Evolutionary conservation across 2,329 filamentous ascomycete genomes (phyloP).

Genomic region (Talaromyces sp.): DNA sequence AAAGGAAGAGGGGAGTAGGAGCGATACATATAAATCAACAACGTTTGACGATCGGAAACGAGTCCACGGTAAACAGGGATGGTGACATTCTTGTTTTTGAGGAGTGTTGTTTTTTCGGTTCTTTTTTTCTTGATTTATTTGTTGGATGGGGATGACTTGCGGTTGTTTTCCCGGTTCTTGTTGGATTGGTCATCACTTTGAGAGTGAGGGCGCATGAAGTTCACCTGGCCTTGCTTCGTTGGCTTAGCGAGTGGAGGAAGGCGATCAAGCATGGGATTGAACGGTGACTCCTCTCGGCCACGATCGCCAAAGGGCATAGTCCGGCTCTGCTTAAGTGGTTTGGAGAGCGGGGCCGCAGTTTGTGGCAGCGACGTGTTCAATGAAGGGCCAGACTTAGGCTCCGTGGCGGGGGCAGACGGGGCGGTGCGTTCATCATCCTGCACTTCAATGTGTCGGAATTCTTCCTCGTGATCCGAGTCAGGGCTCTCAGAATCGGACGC

Average conservation of each 20-base stretch:
- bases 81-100: constrained; percentile 9
- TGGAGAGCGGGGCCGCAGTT: constrained; percentile 30
- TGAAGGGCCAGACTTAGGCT: constrained; percentile 37
- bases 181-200: constrained; percentile 31
- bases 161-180: constrained; percentile 29
- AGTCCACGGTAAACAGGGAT: constrained; percentile 1
- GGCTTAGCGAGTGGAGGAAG: neutral
- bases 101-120: constrained; percentile 9
- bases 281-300: constrained; percentile 38
- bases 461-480: constrained; percentile 57
- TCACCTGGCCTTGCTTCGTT: constrained; percentile 15
- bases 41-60: constrained; percentile 6
- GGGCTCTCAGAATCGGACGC: constrained; percentile 66
- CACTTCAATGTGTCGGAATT: constrained; percentile 49
- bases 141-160: constrained; percentile 24
- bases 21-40: neutral
- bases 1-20: constrained; percentile 9
- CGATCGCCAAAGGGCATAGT: constrained; percentile 31
- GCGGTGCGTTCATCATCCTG: constrained; percentile 48
- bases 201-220: constrained; percentile 32
- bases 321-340: constrained; percentile 34
- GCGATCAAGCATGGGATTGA: constrained; percentile 37
- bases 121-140: constrained; percentile 7
- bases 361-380: constrained; percentile 32
- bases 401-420: constrained; percentile 32